Base-by-base conservation (phyloP, 495 filamentous ascomycete species). In the Penicillium goetzii region DNA sequence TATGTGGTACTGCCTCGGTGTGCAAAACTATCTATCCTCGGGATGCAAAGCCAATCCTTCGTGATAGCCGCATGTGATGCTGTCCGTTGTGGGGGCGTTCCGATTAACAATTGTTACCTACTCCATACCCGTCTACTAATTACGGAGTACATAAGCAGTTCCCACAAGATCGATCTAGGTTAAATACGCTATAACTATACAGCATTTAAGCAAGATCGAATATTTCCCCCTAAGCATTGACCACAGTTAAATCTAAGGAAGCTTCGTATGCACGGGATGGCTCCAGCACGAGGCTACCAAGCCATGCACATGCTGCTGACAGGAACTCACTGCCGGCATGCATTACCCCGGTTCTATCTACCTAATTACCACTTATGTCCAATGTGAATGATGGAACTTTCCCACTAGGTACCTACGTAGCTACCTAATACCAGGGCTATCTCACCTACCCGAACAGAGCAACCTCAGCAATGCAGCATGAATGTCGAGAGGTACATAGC, bases 51-150 rank as follows among this genome's bases (percentile, higher is more conserved):
- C 15, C 26, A 32, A 26, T n/a, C 33, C 14, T 30, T 14, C 28
- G 2, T 53, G 33, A 61, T 47, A 11, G 36, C 61, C 30, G 61
- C 61, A 63, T 63, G 61, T 63, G 61, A 63, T 23, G 55, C 17
- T 41, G 30, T 63, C 47, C 26, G 28, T 26, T 23, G 61, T 63
- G 61, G 61, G 61, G 61, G 41, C 41, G 4, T 45, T 21, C 17
- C 26, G 38, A 36, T 53, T 36, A 36, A 52, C 14, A 28, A 17
- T 40, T 4, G 30, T 51, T 25, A 28, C 26, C n/a, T 5, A 4
- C 6, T 34, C 10, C 33, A 7, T 34, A 34, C 5, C 30, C 0
- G 9, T 32, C n/a, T n/a, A n/a, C n/a, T n/a, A 8, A 32, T 3
- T 32, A 32, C 5, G 11, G 36, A 12, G 9, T 17, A 40, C 36